Evolutionary conservation across 208 protist species (phyloP), one percentile per base, ranked within the genome.

Genomic region (Trypanosomatidae sp.): DNA sequence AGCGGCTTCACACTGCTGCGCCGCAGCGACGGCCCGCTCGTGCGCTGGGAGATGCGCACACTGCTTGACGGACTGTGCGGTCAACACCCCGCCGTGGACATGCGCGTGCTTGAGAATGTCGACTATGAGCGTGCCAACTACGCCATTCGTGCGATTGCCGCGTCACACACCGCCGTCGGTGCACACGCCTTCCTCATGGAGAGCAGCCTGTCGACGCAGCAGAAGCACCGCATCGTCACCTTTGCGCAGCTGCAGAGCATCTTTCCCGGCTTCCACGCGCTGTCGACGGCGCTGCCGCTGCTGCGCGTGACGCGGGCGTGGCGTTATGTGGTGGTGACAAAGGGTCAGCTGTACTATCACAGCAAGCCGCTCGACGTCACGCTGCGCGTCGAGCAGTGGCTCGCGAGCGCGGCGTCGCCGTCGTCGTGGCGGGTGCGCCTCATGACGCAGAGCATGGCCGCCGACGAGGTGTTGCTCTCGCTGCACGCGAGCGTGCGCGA

Each of bases 51-150:
- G 33, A 56, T 91, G 44, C 61, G 66, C 10, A 59, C 66, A n/a
- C 20, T 91, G 27, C 71, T 78, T 28, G 53, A 65, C 15, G 47
- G 43, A 19, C 57, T 91, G 0, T 91, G 82, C 52, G 57, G 54
- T 20, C 46, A 66, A 2, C 47, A 61, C 39, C 73, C 71, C 6
- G 43, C 42, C 32, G 43, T 84, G 10, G 78, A 76, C 1, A 91
- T 87, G 82, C 72, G 82, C 54, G 67, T 77, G 42, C 49, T 91
- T 48, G 57, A 72, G 2, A 91, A 91, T 51, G 82, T 82, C 7
- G 82, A 91, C 45, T 80, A 82, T 48, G 82, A 91, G 43, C 73
- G 62, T 24, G 61, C 71, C 1, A 43, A 40, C 5, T 82, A 87
- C 47, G 30, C 50, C 48, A 64, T 73, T 25, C 68, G 51, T n/a